phyloP scores from a whole-genome alignment of 2,329 filamentous ascomycete species.

The Pestalotiopsis fici region DNA sequence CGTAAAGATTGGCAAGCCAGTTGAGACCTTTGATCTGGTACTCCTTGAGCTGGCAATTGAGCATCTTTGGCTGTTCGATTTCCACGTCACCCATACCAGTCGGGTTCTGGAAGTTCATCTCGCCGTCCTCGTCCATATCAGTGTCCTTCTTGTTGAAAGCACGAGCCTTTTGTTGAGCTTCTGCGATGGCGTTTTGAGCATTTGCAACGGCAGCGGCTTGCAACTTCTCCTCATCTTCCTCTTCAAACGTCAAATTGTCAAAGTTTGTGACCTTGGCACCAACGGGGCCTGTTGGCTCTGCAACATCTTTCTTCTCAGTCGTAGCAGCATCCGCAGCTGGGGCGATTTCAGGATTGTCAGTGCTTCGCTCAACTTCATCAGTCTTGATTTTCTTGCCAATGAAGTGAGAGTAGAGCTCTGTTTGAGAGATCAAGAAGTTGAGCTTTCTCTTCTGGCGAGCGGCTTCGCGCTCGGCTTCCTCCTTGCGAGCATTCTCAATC shows the following conservation, averaged over 20 bases:
- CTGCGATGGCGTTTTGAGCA: constrained; percentile 91
- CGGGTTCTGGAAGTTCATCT: constrained; percentile 99
- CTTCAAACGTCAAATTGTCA: constrained; percentile 93
- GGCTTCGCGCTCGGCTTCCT: constrained; percentile 95
- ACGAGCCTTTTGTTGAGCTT: constrained; percentile 89
- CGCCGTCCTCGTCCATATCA: constrained; percentile 84
- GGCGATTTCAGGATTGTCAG: constrained; percentile 75
- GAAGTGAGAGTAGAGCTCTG: constrained; percentile 98
- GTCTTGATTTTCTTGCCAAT: constrained; percentile 99
- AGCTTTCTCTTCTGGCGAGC: constrained; percentile 98
- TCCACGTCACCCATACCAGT: constrained; percentile 92
- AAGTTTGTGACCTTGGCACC: constrained; percentile 85
- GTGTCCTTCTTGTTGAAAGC: constrained; percentile 81
- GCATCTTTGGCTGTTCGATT: constrained; percentile 89
- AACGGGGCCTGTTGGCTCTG: constrained; percentile 54
- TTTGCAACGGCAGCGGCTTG: constrained; percentile 89
- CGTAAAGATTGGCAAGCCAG: constrained; percentile 98
- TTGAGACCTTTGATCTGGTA: constrained; percentile 99
- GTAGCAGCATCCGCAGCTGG: constrained; percentile 49
- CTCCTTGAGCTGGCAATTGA: constrained; percentile 93
- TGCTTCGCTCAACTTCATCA: constrained; percentile 87
- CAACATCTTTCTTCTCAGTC: constrained; percentile 46
- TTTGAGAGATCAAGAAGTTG: constrained; percentile 99
- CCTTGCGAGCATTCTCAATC: constrained; percentile 93
- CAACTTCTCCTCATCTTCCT: constrained; percentile 83